phyloP scores from a whole-genome alignment of 768 basidiomycete genomes.

The Guyanaporus albipodus region DNA sequence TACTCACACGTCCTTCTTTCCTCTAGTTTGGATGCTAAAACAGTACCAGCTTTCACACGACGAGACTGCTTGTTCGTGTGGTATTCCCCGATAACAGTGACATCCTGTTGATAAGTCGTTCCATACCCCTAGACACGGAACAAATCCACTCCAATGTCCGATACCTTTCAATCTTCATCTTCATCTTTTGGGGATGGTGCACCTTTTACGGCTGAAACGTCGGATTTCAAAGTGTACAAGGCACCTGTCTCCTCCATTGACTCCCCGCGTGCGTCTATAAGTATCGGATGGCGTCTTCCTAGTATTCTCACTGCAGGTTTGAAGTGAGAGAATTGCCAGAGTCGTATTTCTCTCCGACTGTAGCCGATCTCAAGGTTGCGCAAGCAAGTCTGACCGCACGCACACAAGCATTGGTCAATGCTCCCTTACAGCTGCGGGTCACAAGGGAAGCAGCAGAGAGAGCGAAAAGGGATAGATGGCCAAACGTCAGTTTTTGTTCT shows the following conservation, averaged over 20 bases:
- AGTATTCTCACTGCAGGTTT: constrained; percentile 4
- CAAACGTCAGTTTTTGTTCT: constrained; percentile 44
- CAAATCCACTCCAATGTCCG: constrained; percentile 22
- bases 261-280: constrained; percentile 32
- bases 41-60: constrained; percentile 2
- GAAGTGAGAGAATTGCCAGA: constrained; percentile 57
- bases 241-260: constrained; percentile 34
- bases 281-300: background rate
- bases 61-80: constrained; percentile 10
- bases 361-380: constrained; percentile 64
- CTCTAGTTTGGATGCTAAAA: background rate
- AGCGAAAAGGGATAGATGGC: constrained; percentile 65
- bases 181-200: background rate
- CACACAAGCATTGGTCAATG: constrained; percentile 59
- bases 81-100: constrained; percentile 7
- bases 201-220: constrained; percentile 4
- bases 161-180: constrained; percentile 11
- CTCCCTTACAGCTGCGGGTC: constrained; percentile 65
- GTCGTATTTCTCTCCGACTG: constrained; percentile 68
- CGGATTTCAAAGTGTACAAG: constrained; percentile 48
- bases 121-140: constrained; percentile 11
- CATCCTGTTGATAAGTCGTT: constrained; percentile 15
- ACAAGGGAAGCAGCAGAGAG: constrained; percentile 59
- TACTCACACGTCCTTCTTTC: constrained; percentile 6
- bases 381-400: constrained; percentile 61